Evolutionary conservation across 306 rosid genomes (phyloP).

Genomic region (Calophaca sinica): DNA sequence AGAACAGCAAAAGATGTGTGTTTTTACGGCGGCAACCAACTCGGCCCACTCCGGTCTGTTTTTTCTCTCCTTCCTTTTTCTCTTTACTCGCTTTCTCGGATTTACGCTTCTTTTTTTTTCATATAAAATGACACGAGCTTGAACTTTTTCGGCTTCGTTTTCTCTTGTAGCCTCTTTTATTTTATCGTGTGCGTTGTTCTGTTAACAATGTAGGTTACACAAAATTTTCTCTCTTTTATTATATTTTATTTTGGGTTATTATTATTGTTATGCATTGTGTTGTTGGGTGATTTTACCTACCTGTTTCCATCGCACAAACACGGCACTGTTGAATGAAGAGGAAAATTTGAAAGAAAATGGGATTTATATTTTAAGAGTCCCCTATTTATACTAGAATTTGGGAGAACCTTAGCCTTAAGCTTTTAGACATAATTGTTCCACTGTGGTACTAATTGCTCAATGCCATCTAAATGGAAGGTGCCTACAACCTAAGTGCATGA

Average conservation of each 20-base stretch:
- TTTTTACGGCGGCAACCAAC: constrained; percentile 49
- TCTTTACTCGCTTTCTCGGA: constrained; percentile 8
- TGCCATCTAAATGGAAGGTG: neutral
- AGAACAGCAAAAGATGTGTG: constrained; percentile 50
- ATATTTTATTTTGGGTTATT: neutral
- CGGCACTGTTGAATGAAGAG: constrained; percentile 5
- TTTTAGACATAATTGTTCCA: neutral
- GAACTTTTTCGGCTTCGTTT: neutral
- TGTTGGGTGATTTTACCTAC: constrained; percentile 10
- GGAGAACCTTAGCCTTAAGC: neutral
- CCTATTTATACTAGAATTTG: neutral
- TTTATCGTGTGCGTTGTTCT: constrained; percentile 31
- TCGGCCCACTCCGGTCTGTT: constrained; percentile 57
- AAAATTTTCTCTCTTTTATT: constrained; percentile 1
- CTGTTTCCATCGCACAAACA: constrained; percentile 15
- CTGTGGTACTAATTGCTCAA: neutral
- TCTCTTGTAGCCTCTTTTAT: constrained; percentile 32
- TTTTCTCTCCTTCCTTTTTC: constrained; percentile 29
- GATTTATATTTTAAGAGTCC: neutral
- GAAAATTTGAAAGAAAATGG: neutral
- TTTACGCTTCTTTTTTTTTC: constrained; percentile 15
- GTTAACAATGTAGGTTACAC: constrained; percentile 50
- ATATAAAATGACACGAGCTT: neutral
- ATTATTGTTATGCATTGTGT: constrained; percentile 7
- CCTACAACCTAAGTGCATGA: neutral